Evolutionary conservation across 805 yeast species (phyloP).

Genomic region (Kazachstania africana): DNA sequence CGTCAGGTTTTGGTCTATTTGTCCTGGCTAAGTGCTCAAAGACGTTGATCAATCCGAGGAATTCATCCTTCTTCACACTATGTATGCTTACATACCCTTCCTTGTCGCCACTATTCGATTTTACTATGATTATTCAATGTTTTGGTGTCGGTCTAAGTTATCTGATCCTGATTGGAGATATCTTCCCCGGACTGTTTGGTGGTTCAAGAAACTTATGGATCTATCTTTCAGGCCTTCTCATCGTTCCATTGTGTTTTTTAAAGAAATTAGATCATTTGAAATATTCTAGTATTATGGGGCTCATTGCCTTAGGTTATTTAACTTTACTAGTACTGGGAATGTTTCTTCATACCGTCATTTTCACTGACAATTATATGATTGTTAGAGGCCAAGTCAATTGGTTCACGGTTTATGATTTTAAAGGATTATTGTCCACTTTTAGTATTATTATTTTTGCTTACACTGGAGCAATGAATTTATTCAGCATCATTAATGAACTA

Average conservation of each 20-base stretch:
- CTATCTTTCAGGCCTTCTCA: conserved; percentile 36
- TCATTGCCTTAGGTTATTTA: conserved; percentile 54
- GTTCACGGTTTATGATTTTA: conserved; percentile 31
- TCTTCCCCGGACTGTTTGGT: conserved; percentile 55
- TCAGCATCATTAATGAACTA: conserved; percentile 63
- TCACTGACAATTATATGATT: conserved; percentile 27
- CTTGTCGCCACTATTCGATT: conserved; percentile 58
- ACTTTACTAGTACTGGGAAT: conserved; percentile 34
- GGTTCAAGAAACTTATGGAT: conserved; percentile 32
- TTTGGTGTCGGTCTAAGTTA: conserved; percentile 69
- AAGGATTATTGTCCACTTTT: conserved; percentile 47
- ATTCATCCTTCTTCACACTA: conserved; percentile 58
- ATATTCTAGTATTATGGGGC: conserved; percentile 59
- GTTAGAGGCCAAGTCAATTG: conserved; percentile 34
- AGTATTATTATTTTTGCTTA: conserved; percentile 70
- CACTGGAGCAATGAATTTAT: conserved; percentile 74
- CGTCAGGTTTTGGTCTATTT: conserved; percentile 58
- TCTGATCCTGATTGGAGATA: conserved; percentile 63
- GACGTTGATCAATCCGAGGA: conserved; percentile 41
- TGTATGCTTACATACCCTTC: conserved; percentile 64
- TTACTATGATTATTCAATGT: conserved; percentile 65
- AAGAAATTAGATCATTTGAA: conserved; percentile 56
- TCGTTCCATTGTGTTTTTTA: conserved; percentile 53
- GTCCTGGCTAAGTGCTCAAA: conserved; percentile 49
- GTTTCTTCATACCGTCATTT: conserved; percentile 30